Base-by-base conservation (phyloP, 495 filamentous ascomycete genomes). In the Friedmanniomyces simplex region DNA sequence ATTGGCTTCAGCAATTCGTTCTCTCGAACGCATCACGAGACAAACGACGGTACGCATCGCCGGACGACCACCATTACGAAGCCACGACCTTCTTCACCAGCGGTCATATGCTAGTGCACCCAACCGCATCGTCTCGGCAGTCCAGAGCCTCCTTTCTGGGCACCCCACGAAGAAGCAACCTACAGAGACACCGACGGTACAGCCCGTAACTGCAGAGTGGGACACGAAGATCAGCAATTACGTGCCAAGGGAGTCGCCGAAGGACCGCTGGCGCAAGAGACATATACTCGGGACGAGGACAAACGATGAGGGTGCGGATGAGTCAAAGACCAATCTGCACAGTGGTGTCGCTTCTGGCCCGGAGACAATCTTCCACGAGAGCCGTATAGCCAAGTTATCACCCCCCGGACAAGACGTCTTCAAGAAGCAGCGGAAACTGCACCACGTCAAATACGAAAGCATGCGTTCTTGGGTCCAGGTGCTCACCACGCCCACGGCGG, bases 401-500 rank as follows among this genome's bases (percentile, higher is more conserved):
- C 56, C 50, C 2, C 50, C 56, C 11, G 14, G 21, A 25, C 18
- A 28, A 21, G 50, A 47, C 7, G 22, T 21, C 13, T n/a, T 20
- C 45, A n/a, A 2, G n/a, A 20, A 16, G 16, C 26, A 32, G 10
- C 3, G 28, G 28, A 32, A 32, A 32, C 10, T 18, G 2, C 41
- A 60, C 43, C 36, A 12, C 41, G 37, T 37, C 41, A 36, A 42
- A 3, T 14, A 50, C 32, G n/a, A 24, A 3, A 66, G 24, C 43
- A 95, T 95, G 91, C 78, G 81, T 67, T 83, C 73, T 68, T 77
- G 70, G 63, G 77, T 87, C 43, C 81, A 91, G 68, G 69, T 96
- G 59, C 64, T 91, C 58, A 85, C 80, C 50, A 85, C 86, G 25
- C 91, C 94, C n/a, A 90, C 93, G 64, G 84, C 84, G 54, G 93